Evolutionary conservation across 2,329 filamentous ascomycete genomes (phyloP), one percentile per base, ranked within the genome.

Genomic region (Pseudogymnoascus sp.): DNA sequence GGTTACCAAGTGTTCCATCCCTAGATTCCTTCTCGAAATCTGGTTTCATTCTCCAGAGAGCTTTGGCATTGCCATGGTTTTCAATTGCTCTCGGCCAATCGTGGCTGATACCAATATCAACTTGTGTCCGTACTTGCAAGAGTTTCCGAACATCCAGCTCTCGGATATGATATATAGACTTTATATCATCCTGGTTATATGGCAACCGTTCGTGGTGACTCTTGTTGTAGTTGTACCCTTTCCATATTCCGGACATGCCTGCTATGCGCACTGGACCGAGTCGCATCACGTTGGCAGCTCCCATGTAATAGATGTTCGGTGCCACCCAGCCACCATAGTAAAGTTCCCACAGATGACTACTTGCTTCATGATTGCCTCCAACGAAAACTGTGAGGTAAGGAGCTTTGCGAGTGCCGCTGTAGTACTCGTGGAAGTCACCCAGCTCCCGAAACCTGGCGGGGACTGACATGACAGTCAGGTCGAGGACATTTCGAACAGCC

Each of bases 311-410:
- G 64, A 99, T 97, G 66, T 94, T 95, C 7, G 90, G 91, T 6
- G 92, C 92, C 5, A 90, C 94, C 94, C 94, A 99, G 57, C 94
- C 94, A 58, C 94, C 94, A 70, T 97, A 95, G 75, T 90, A 95
- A 0, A 99, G 81, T 74, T 99, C 94, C 78, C 86, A 94, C 4
- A 96, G 77, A 73, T 97, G 85, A 57, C 89, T 91, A 68, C 89
- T 89, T 0, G 94, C 92, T 75, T 99, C 94, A 69, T 99, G 94
- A 70, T 99, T 99, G 2, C 94, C 94, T 41, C 86, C 92, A 57
- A 96, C 85, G 74, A 97, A 97, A 45, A 97, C 77, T 13, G 94
- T 99, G 48, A 95, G 79, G 70, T 91, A 95, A 0, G 94, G 94
- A 0, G 94, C 94, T 41, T 73, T 81, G 60, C 83, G 82, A 15